Base-by-base conservation (phyloP, 345 rosid genomes). In the Hibiscus mutabilis region DNA sequence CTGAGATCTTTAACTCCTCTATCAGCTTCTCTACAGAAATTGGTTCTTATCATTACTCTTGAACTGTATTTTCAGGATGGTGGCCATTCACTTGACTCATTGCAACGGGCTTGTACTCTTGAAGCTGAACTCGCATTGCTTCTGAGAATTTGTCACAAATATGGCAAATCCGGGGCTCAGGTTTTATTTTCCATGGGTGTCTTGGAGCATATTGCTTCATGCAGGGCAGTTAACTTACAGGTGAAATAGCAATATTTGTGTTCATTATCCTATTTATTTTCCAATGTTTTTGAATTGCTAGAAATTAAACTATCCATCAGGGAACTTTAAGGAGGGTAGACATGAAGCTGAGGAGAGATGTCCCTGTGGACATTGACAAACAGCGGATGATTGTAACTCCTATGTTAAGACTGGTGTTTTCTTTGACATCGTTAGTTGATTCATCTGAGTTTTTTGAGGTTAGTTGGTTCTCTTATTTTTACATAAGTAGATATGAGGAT, bases 101-200 rank as follows among this genome's bases (percentile, higher is more conserved):
- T 86, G 82, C 98, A 91, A 79, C 88, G 88, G 70, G 91, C 95
- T 71, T 88, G 86, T 82, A 87, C 93, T 49, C 84, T 91, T 66
- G 95, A 91, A 80, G 95, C 97, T 80, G 89, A 91, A 78, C 75
- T 94, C 51, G 89, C 95, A 56, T 79, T 94, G 64, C 82, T 94
- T 52, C 76, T 91, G 77, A 88, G 98, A 81, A 90, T 94, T 73
- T 87, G 96, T 79, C 88, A 88, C 81, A 94, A 88, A 73, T 94
- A 91, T 74, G 93, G 97, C 53, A 94, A 91, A 82, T 84, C 97
- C 51, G 98, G 98, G 73, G 90, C 95, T 21, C 95, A 88, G 79
- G 91, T 94, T 73, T 81, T 94, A 60, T 88, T 91, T 79, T 88
- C 96, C 60, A 94, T 94, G 97, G 91, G 93, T 76, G 86, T 92